phyloP scores from a whole-genome alignment of 1,284 basidiomycete genomes.

The Ustilago sp. region DNA sequence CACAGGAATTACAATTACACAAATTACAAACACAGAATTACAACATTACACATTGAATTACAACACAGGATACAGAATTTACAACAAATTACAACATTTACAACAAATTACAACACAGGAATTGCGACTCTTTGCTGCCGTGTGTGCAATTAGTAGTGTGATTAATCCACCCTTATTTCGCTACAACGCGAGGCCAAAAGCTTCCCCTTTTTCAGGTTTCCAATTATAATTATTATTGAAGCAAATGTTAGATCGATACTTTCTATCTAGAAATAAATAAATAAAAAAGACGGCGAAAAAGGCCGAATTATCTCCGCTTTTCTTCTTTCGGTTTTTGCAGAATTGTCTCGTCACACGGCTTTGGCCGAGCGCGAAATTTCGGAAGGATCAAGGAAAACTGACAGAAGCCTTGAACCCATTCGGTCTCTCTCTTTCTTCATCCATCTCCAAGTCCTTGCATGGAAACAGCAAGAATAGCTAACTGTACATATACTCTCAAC shows the following conservation, averaged over 20 bases:
- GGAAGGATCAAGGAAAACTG: background rate
- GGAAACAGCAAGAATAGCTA: background rate
- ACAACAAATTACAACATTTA: too few species aligned
- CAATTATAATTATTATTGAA: background rate
- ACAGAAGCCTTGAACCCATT: background rate
- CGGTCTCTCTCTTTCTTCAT: background rate
- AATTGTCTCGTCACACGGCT: conserved; percentile 3
- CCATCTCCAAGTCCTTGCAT: background rate
- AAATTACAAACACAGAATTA: too few species aligned
- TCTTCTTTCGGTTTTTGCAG: background rate
- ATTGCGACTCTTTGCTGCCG: too few species aligned
- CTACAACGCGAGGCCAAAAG: background rate
- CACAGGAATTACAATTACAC: too few species aligned
- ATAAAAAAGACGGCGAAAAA: background rate
- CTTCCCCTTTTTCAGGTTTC: background rate
- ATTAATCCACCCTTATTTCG: too few species aligned
- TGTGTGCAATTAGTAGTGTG: too few species aligned
- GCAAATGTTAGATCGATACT: background rate
- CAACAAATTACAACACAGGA: too few species aligned
- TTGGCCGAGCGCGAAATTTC: conserved; percentile 1
- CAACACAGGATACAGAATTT: too few species aligned
- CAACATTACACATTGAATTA: too few species aligned
- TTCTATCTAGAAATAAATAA: background rate
- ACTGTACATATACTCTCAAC: too few species aligned
- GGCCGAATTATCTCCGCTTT: conserved; percentile 9